A percentile compares a stretch with the other conserved stretches of the same genome.
phyloP scores from a whole-genome alignment of 176 grass and related monocot species.

The Cymbopogon citratus region DNA sequence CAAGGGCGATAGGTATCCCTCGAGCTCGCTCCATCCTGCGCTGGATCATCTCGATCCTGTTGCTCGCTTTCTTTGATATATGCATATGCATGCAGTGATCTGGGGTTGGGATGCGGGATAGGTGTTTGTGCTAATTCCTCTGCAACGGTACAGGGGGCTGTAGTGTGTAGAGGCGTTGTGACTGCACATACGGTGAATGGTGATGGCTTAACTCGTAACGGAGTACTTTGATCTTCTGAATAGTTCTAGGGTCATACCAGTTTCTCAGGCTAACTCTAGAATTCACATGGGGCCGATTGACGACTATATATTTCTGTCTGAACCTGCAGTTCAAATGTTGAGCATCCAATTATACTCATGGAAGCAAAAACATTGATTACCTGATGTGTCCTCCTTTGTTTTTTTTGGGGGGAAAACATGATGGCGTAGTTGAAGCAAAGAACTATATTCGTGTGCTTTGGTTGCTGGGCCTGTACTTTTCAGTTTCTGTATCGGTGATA shows the following conservation, averaged over 20 bases:
- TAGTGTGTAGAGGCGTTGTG: neutral
- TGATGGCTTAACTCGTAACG: neutral
- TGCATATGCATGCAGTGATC: neutral
- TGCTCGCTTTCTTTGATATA: neutral
- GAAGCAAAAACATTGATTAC: neutral
- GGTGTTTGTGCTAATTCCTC: neutral
- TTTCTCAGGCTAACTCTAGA: neutral
- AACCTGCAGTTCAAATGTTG: neutral
- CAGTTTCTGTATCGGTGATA: neutral
- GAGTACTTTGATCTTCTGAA: neutral
- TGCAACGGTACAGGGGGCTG: neutral
- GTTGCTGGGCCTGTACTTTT: neutral
- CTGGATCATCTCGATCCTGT: neutral
- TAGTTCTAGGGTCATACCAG: neutral
- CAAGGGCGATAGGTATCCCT: slow-evolving; percentile 56
- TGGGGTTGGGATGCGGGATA: neutral
- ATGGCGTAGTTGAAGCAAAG: slow-evolving; percentile 12
- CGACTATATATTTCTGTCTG: neutral
- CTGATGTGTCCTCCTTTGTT: neutral
- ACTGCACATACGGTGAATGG: neutral
- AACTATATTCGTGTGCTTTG: neutral
- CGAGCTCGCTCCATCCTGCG: neutral
- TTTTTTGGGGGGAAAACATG: neutral
- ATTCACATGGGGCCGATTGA: neutral
- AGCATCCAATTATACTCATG: neutral